Base-by-base conservation (phyloP, 148 eudicot genomes). In the Beta vulgaris region DNA sequence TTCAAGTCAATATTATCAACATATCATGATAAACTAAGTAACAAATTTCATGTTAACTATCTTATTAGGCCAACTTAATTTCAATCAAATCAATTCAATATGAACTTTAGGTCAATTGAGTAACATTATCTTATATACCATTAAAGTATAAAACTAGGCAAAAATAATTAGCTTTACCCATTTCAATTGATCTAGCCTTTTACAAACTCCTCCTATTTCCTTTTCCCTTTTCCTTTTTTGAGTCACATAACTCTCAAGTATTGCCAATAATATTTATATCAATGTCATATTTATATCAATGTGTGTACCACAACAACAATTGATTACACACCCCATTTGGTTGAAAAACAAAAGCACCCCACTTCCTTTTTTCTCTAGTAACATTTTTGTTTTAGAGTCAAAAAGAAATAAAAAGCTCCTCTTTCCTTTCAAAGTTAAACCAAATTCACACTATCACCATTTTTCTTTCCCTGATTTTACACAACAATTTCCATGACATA, bases 261-360 rank as follows among this genome's bases (percentile, higher is more conserved):
- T 25, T 11, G 7, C 67, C 6, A 40, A 58, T 28, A 57, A 49
- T 2, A 29, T 59, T 26, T 58, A 28, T 35, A 63, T 63, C 23
- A 34, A 35, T 65, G 48, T n/a, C 12, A 62, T 51, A 28, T 12
- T 25, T 10, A 4, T 57, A n/a, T 4, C 62, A 57, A 58, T n/a
- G 31, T 65, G 18, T 65, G 34, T 42, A 26, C 53, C 70, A 67
- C 70, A 37, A 31, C 26, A 67, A 34, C 71, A 67, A n/a, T 67
- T 67, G 53, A 67, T 67, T 40, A 42, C 53, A 67, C 53, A 67
- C 6, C 71, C 46, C 71, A 67, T 23, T 26, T 42, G 53, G 71
- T 67, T 67, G 53, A 66, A 66, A 11, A 25, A 2, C n/a, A 6
- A 32, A 26, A 15, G 34, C 26, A 10, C 71, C 53, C 71, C 71